Conservation (phyloP, 495 filamentous ascomycete genomes). For the Neurospora cerealis region DNA sequence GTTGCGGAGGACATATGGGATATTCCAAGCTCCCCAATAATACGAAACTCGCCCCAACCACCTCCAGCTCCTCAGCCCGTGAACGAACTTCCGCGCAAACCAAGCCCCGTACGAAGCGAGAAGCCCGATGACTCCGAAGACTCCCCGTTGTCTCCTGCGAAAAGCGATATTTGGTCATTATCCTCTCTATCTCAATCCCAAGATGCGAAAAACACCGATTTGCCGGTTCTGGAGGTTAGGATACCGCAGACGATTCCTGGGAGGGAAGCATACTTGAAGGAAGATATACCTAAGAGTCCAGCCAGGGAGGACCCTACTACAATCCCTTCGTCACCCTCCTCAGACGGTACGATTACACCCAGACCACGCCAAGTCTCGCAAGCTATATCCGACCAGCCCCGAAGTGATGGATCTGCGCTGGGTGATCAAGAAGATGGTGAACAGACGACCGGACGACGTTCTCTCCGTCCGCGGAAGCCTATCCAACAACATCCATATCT, state of each 20-base stretch:
- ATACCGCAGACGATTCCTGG: not conserved
- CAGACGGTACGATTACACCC: not conserved
- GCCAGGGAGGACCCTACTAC: not conserved
- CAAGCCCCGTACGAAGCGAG: not conserved
- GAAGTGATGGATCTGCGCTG: not conserved
- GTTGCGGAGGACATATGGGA: slow-evolving; percentile 7
- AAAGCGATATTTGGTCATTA: not conserved
- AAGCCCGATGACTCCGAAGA: not conserved
- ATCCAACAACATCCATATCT: slow-evolving; percentile 69
- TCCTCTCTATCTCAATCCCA: not conserved
- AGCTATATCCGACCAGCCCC: not conserved
- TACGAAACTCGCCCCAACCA: not conserved
- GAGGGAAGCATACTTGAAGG: not conserved
- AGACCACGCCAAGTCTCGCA: not conserved
- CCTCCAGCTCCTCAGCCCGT: not conserved
- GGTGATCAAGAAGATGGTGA: slow-evolving; percentile 8
- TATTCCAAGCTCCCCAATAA: not conserved
- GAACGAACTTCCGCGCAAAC: not conserved
- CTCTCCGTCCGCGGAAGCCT: slow-evolving; percentile 57
- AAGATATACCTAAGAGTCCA: not conserved
- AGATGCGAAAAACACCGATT: not conserved
- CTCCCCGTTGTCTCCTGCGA: not conserved
- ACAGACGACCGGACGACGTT: slow-evolving; percentile 23
- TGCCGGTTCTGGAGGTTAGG: not conserved
- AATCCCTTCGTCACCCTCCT: not conserved